These are phyloP conservation scores for Kockovaella imperatae DNA, from an alignment of 768 basidiomycete genomes.

Conservation along the genomic window DNA sequence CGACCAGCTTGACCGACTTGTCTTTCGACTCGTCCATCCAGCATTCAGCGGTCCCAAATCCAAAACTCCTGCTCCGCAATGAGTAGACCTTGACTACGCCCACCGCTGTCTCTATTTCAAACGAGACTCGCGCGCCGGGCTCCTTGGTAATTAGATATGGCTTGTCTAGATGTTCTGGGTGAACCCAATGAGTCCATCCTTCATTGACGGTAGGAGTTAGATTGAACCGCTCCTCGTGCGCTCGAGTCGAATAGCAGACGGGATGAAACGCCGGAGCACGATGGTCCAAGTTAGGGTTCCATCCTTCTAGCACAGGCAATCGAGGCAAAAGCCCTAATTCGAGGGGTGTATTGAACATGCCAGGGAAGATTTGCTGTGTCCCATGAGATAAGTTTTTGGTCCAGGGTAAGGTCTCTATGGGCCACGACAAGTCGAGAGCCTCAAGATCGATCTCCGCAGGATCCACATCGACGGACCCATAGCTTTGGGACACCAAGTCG, in stretches of 20 bases:
- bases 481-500: too few species aligned
- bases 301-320: slow-evolving; percentile 23
- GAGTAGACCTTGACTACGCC: slow-evolving; percentile 42
- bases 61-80: slow-evolving; percentile 34
- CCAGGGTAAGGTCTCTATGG: slow-evolving; percentile 21
- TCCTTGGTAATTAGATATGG: slow-evolving; percentile 32
- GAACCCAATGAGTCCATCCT: slow-evolving; percentile 37
- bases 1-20: slow-evolving; percentile 22
- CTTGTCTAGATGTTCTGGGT: slow-evolving; percentile 38
- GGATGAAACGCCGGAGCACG: slow-evolving; percentile 26
- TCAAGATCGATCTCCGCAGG: neutral
- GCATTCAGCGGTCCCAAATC: slow-evolving; percentile 37
- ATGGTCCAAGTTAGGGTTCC: slow-evolving; percentile 25
- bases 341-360: slow-evolving; percentile 19
- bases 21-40: slow-evolving; percentile 34
- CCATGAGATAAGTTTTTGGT: slow-evolving; percentile 11
- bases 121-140: slow-evolving; percentile 29
- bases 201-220: slow-evolving; percentile 28
- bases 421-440: slow-evolving; percentile 11
- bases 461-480: slow-evolving; percentile 4
- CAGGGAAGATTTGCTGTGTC: slow-evolving; percentile 23
- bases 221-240: slow-evolving; percentile 25
- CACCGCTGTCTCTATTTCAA: slow-evolving; percentile 33
- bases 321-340: slow-evolving; percentile 33
- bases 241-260: slow-evolving; percentile 25